phyloP scores from a whole-genome alignment of 495 filamentous ascomycete genomes.

The Daldinia bambusicola region DNA sequence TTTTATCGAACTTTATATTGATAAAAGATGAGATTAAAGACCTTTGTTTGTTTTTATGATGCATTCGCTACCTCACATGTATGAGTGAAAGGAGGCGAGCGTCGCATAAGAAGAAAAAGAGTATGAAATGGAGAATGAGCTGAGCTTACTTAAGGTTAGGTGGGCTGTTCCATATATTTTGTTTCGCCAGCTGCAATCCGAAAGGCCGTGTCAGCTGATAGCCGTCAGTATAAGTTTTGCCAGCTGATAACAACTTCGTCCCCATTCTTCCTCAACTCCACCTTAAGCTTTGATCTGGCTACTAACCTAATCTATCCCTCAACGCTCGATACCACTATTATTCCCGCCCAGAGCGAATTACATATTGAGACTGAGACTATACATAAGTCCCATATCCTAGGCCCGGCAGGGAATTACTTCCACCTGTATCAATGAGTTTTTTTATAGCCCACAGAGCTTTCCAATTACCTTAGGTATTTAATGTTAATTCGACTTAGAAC shows the following conservation, averaged over 20 bases:
- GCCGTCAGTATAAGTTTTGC: background rate
- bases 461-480: constrained; percentile 10
- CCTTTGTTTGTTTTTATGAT: background rate
- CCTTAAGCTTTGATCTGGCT: background rate
- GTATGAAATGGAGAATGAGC: background rate
- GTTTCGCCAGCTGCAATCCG: constrained; percentile 3
- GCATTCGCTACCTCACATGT: no score
- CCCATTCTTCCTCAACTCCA: constrained; percentile 8
- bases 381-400: background rate
- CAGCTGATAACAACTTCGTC: constrained; percentile 15
- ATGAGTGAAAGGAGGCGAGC: background rate
- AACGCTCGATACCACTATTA: constrained; percentile 19
- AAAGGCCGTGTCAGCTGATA: constrained; percentile 5
- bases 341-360: constrained; percentile 1
- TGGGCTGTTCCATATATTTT: background rate
- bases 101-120: background rate
- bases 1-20: background rate
- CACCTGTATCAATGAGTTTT: background rate
- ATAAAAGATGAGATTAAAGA: no score
- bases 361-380: background rate
- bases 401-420: constrained; percentile 6
- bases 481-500: constrained; percentile 29
- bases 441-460: background rate
- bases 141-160: background rate
- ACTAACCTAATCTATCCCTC: background rate